Evolutionary conservation across 352 stramenopile genomes (phyloP).

Genomic region (Elongisporangium anandrum): DNA sequence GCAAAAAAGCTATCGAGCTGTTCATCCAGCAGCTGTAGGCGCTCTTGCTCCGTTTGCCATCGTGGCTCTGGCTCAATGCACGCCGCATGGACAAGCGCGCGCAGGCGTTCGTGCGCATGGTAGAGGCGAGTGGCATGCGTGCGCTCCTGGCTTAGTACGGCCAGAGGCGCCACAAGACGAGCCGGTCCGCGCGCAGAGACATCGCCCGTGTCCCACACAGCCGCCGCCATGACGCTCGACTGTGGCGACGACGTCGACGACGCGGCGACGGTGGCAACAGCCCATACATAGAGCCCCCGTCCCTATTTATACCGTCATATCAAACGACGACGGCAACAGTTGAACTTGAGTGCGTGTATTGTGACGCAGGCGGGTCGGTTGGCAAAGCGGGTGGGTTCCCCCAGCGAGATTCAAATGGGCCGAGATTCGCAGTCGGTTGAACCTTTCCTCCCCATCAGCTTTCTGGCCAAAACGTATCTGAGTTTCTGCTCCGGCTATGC

Average conservation of each 20-base stretch:
- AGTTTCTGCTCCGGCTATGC: not conserved
- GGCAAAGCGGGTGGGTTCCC: not conserved
- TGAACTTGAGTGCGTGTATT: constrained; percentile 4
- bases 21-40: constrained; percentile 2
- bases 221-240: not conserved
- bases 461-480: not conserved
- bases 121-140: constrained; percentile 7
- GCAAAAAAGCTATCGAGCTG: constrained; percentile 48
- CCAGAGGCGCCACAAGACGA: constrained; percentile 16
- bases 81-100: constrained; percentile 8
- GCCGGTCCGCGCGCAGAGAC: constrained; percentile 1
- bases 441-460: not conserved
- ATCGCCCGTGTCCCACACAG: not conserved
- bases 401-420: not conserved
- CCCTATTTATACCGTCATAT: not conserved
- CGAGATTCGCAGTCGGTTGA: not conserved
- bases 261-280: not conserved
- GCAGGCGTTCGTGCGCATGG: constrained; percentile 13
- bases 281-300: not conserved
- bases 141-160: constrained; percentile 12
- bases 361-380: not conserved
- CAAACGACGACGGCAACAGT: not conserved
- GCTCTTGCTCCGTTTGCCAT: constrained; percentile 6
- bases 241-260: not conserved
- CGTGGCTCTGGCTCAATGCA: constrained; percentile 15